Evolutionary conservation across 2,329 filamentous ascomycete species (phyloP).

Genomic region (Fusarium domesticum): DNA sequence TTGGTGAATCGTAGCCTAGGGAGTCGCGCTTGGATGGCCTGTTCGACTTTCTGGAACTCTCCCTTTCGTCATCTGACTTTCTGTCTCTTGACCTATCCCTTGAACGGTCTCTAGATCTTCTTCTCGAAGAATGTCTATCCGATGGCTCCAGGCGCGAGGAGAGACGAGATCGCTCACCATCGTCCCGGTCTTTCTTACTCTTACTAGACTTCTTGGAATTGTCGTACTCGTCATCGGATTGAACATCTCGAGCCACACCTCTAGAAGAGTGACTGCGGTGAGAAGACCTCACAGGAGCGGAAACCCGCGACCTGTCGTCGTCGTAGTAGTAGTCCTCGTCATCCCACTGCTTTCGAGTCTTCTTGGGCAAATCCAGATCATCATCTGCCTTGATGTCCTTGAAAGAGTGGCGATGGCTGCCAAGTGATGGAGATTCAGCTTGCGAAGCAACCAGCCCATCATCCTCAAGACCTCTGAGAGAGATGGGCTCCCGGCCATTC

Average conservation of each 20-base stretch:
- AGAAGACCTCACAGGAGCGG: constrained; percentile 14
- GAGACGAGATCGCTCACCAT: constrained; percentile 13
- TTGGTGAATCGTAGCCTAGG: constrained; percentile 31
- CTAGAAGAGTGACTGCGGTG: constrained; percentile 17
- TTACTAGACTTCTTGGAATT: constrained; percentile 14
- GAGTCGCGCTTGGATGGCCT: constrained; percentile 38
- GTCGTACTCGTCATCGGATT: constrained; percentile 20
- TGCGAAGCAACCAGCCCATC: constrained; percentile 32
- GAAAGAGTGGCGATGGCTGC: constrained; percentile 1
- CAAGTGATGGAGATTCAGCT: constrained; percentile 18
- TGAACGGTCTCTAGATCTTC: constrained; percentile 15
- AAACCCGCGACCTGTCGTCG: constrained; percentile 16
- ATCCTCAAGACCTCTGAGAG: background rate
- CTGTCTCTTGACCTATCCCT: constrained; percentile 10
- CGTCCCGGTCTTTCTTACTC: constrained; percentile 17
- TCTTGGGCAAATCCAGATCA: constrained; percentile 7
- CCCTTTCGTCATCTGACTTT: constrained; percentile 33
- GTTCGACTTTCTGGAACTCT: constrained; percentile 32
- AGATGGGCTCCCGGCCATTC: background rate
- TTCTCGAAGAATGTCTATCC: constrained; percentile 16
- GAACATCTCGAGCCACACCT: constrained; percentile 19
- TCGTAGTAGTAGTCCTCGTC: constrained; percentile 18
- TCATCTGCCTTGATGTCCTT: constrained; percentile 17
- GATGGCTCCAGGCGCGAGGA: constrained; percentile 10
- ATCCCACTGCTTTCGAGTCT: constrained; percentile 11